Percentiles rank a stretch among this genome's conserved stretches.
phyloP scores from a whole-genome alignment of 805 yeast genomes.

The Saccharomycopsis oosterbeekiorum region DNA sequence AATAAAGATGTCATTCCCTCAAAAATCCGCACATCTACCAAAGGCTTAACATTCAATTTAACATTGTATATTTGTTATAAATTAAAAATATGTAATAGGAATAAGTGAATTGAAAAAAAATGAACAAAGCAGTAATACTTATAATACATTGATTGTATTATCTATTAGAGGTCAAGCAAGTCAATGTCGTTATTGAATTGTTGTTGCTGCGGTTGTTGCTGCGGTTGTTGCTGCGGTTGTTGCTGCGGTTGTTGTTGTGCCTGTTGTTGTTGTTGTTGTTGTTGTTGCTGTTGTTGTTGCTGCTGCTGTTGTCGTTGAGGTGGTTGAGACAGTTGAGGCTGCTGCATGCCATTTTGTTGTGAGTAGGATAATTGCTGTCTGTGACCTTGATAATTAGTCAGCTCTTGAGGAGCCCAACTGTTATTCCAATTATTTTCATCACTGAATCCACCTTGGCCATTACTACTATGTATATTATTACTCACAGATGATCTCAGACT shows the following conservation, averaged over 20 bases:
- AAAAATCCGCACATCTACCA: no score
- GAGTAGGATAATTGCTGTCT: background rate
- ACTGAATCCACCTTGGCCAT: background rate
- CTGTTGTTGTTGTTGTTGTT: no score
- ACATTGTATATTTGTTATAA: no score
- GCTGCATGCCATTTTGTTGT: background rate
- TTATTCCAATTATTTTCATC: background rate
- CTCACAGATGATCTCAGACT: conserved; percentile 22
- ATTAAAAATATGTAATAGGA: no score
- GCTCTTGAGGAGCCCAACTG: background rate
- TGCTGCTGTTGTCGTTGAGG: no score
- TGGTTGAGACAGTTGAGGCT: no score
- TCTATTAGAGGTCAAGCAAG: background rate
- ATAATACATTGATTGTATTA: background rate
- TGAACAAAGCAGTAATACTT: no score
- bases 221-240: background rate
- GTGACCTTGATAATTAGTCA: background rate
- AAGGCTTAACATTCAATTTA: no score
- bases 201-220: background rate
- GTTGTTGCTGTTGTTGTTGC: background rate
- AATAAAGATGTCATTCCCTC: no score
- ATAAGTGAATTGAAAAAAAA: background rate
- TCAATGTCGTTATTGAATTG: background rate
- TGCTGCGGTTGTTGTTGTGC: no score
- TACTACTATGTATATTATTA: background rate